phyloP scores from a whole-genome alignment of 352 stramenopile species.

The Globisporangium canariense region DNA sequence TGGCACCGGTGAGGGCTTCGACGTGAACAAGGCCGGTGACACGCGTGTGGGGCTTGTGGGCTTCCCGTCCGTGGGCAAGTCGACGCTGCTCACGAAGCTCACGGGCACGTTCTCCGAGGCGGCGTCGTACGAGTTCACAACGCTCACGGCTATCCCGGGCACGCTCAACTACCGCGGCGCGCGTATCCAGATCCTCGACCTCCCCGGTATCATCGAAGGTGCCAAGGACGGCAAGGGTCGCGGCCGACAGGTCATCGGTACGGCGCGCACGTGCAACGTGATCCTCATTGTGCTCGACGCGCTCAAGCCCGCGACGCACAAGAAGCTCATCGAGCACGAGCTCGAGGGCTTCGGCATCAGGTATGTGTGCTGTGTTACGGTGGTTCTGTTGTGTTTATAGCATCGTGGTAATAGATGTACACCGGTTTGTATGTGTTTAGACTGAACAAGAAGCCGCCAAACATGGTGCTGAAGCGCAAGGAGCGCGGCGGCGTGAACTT shows the following conservation, averaged over 20 bases:
- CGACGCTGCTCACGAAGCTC: constrained; percentile 95
- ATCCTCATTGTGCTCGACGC: constrained; percentile 98
- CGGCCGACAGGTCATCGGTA: constrained; percentile 96
- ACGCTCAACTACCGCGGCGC: constrained; percentile 95
- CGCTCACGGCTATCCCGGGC: constrained; percentile 97
- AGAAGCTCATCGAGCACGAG: constrained; percentile 98
- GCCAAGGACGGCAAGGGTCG: constrained; percentile 97
- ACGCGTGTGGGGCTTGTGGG: constrained; percentile 97
- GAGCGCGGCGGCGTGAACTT: constrained; percentile 97
- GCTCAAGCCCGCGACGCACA: constrained; percentile 97
- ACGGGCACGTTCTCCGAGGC: constrained; percentile 96
- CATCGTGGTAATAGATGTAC: no score
- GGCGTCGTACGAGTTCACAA: constrained; percentile 99
- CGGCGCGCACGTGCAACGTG: constrained; percentile 96
- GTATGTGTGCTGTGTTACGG: constrained; percentile 7
- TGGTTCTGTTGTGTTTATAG: no score
- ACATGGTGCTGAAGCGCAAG: constrained; percentile 97
- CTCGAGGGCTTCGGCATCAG: constrained; percentile 98
- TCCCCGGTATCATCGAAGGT: constrained; percentile 98
- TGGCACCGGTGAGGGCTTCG: constrained; percentile 83
- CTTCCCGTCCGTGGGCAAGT: constrained; percentile 99
- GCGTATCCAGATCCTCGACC: constrained; percentile 87
- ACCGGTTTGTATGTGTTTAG: constrained; percentile 13
- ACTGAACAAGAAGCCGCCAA: constrained; percentile 97
- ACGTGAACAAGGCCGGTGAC: constrained; percentile 94